A percentile compares a stretch with the other conserved stretches of the same genome.
Conservation (phyloP, 2,329 filamentous ascomycete species). For the Biscogniauxia sp. region DNA sequence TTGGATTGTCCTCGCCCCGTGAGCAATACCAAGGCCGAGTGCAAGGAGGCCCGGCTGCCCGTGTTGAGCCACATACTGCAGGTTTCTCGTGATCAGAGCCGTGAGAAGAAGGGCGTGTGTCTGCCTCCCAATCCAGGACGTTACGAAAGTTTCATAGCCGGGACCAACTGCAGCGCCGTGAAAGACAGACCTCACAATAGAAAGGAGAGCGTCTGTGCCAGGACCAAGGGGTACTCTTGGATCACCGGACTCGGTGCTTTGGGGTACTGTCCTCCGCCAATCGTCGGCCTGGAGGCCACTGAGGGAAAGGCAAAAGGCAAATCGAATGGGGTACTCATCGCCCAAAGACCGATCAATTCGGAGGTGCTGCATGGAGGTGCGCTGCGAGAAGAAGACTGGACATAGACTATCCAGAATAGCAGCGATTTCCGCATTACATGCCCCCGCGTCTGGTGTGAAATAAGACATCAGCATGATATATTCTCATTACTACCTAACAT, state of each 20-base stretch:
- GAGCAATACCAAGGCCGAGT: not conserved
- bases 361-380: not conserved
- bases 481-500: not conserved
- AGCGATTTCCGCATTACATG: slow-evolving; percentile 3
- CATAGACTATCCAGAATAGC: slow-evolving; percentile 11
- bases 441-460: slow-evolving; percentile 8
- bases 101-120: slow-evolving; percentile 14
- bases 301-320: slow-evolving; percentile 17
- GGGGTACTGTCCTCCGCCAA: not conserved
- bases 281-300: slow-evolving; percentile 6
- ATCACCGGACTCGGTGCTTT: slow-evolving; percentile 1
- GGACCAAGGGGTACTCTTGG: slow-evolving; percentile 1
- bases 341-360: slow-evolving; percentile 11
- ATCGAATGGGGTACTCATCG: slow-evolving; percentile 11
- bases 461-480: not conserved
- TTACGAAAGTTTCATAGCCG: slow-evolving; percentile 9
- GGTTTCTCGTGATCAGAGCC: slow-evolving; percentile 10
- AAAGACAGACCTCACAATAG: slow-evolving; percentile 2
- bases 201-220: slow-evolving; percentile 2
- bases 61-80: slow-evolving; percentile 3
- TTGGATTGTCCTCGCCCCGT: not conserved
- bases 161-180: slow-evolving; percentile 1
- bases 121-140: slow-evolving; percentile 15
- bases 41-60: slow-evolving; percentile 1
- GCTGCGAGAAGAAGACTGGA: slow-evolving; percentile 8